Percentiles rank a stretch among this genome's conserved stretches.
These are phyloP conservation scores for Aspergillus pseudonomiae DNA, from an alignment of 2,329 filamentous ascomycete species.

Conservation along the genomic window DNA sequence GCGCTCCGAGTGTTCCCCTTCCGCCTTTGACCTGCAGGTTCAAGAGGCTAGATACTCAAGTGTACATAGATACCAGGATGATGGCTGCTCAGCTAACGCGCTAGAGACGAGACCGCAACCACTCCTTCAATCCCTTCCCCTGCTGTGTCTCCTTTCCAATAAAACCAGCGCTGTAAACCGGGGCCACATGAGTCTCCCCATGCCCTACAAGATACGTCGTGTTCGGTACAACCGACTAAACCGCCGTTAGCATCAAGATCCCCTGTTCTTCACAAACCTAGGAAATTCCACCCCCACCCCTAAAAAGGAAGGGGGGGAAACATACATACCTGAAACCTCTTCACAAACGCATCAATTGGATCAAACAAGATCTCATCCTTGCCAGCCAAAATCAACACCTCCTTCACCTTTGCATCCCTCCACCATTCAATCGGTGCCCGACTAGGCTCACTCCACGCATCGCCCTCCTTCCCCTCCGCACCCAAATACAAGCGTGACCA, in stretches of 20 bases:
- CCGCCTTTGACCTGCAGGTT: neutral
- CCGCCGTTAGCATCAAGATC: neutral
- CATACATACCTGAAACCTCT: slow-evolving; percentile 34
- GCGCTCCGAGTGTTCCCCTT: too few species aligned
- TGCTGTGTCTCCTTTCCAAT: slow-evolving; percentile 30
- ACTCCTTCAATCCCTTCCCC: slow-evolving; percentile 30
- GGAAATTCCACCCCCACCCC: neutral
- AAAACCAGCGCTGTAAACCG: slow-evolving; percentile 26
- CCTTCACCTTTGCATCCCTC: slow-evolving; percentile 48
- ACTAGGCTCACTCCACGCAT: slow-evolving; percentile 57
- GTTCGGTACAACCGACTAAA: slow-evolving; percentile 34
- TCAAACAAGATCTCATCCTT: slow-evolving; percentile 56
- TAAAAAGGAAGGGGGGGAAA: neutral
- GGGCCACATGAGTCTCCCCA: slow-evolving; percentile 35
- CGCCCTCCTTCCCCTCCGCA: slow-evolving; percentile 30
- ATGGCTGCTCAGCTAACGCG: neutral
- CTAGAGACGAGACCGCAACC: slow-evolving; percentile 33
- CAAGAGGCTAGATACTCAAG: neutral
- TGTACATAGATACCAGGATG: neutral
- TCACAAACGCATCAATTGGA: slow-evolving; percentile 34
- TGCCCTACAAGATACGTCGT: slow-evolving; percentile 31
- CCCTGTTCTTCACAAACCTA: neutral
- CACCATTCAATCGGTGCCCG: slow-evolving; percentile 57
- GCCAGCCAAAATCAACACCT: slow-evolving; percentile 57
- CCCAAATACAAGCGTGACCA: slow-evolving; percentile 54